These are phyloP conservation scores for Biscogniauxia sp. DNA, from an alignment of 2,329 filamentous ascomycete genomes.

Conservation along the genomic window DNA sequence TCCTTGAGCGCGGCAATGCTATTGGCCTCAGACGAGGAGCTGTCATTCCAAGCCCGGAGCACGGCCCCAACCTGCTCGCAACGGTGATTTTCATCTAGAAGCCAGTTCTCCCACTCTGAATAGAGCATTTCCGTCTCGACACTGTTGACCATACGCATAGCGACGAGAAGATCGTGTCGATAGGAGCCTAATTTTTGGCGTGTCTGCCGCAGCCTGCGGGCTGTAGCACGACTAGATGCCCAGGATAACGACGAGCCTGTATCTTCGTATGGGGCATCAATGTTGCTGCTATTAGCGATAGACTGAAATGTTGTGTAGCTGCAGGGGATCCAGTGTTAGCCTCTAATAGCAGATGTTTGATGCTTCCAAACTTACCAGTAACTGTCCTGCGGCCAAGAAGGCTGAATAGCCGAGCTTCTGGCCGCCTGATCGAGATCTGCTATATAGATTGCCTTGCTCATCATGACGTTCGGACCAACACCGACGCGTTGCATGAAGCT, in stretches of 20 bases:
- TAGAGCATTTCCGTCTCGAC: conserved; percentile 83
- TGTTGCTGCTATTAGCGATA: conserved; percentile 56
- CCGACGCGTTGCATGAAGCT: conserved; percentile 81
- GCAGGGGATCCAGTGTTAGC: conserved; percentile 7
- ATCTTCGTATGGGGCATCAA: conserved; percentile 56
- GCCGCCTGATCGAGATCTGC: conserved; percentile 71
- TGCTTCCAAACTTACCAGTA: conserved; percentile 43
- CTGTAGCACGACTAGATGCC: conserved; percentile 50
- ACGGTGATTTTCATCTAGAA: conserved; percentile 71
- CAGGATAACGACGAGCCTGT: conserved; percentile 48
- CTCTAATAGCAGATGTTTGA: conserved; percentile 50
- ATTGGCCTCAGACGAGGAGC: conserved; percentile 4
- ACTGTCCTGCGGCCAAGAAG: conserved; percentile 44
- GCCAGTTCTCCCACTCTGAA: conserved; percentile 92
- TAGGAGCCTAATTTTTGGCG: conserved; percentile 80
- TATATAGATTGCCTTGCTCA: conserved; percentile 84
- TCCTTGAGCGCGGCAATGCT: conserved; percentile 11
- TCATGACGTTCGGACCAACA: conserved; percentile 72
- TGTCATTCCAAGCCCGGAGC: conserved; percentile 34
- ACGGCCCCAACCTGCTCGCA: conserved; percentile 62
- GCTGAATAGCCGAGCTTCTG: conserved; percentile 33
- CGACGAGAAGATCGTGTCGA: conserved; percentile 86
- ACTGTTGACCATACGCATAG: conserved; percentile 83
- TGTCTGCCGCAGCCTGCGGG: conserved; percentile 70
- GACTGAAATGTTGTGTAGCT: conserved; percentile 61